A percentile compares a stretch with the other conserved stretches of the same genome.
These are phyloP conservation scores for Fusarium chlamydosporum DNA, from an alignment of 2,329 filamentous ascomycete species.

Conservation along the genomic window DNA sequence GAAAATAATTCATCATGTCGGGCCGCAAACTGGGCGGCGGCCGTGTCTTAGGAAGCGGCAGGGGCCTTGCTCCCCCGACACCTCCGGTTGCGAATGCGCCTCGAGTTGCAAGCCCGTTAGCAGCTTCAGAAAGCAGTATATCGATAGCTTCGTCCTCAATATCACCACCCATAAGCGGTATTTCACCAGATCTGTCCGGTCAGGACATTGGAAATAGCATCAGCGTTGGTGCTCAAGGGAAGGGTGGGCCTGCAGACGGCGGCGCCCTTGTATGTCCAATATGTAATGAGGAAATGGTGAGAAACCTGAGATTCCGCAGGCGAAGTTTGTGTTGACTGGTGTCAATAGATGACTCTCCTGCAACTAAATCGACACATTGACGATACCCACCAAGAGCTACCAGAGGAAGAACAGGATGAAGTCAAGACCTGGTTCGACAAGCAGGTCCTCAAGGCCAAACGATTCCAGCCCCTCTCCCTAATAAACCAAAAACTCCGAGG, in stretches of 20 bases:
- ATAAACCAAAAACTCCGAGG: slow-evolving; percentile 95
- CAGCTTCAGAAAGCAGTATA: slow-evolving; percentile 77
- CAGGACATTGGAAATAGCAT: slow-evolving; percentile 88
- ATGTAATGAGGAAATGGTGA: slow-evolving; percentile 97
- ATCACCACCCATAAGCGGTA: slow-evolving; percentile 72
- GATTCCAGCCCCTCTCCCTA: slow-evolving; percentile 90
- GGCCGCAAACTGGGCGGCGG: slow-evolving; percentile 91
- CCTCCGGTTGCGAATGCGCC: slow-evolving; percentile 58
- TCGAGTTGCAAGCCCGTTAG: slow-evolving; percentile 65
- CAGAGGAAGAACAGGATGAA: slow-evolving; percentile 90
- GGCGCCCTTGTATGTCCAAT: slow-evolving; percentile 92
- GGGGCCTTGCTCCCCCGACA: slow-evolving; percentile 78
- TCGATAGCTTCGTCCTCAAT: slow-evolving; percentile 80
- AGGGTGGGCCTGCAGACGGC: slow-evolving; percentile 63
- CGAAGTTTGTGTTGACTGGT: not conserved
- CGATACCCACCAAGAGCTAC: slow-evolving; percentile 89
- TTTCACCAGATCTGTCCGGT: slow-evolving; percentile 73
- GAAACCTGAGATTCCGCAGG: slow-evolving; percentile 25
- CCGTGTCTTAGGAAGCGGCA: slow-evolving; percentile 89
- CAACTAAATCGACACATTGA: slow-evolving; percentile 91
- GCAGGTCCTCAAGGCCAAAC: slow-evolving; percentile 92
- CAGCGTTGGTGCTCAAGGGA: slow-evolving; percentile 71
- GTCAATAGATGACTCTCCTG: slow-evolving; percentile 81
- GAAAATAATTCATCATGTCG: slow-evolving; percentile 71
- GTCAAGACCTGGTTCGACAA: slow-evolving; percentile 98